Base-by-base conservation (phyloP, 257 asterid species). In the Eucommia ulmoides region DNA sequence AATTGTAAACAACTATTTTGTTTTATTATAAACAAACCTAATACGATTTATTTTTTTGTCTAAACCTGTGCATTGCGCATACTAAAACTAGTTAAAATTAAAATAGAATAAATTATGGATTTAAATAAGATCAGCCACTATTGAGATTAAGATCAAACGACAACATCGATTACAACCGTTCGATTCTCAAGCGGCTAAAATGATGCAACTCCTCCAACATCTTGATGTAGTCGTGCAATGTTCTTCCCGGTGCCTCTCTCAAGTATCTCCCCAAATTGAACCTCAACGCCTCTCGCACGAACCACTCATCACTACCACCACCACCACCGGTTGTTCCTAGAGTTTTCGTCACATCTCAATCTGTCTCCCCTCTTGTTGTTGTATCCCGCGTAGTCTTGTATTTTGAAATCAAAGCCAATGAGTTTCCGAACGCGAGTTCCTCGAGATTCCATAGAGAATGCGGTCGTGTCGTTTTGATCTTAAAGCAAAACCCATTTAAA, bases 291-390 rank as follows among this genome's bases (percentile, higher is more conserved):
- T 41, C 68, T 12, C 19, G 25, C 50, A 72, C 74, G 20, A 58
- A 54, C 11, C 21, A n/a, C 11, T 8, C 3, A 2, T 67, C 67
- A 48, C n/a, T n/a, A n/a, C n/a, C n/a, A n/a, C 65, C 70, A 63
- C 29, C 41, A 33, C 61, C 57, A 4, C n/a, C 38, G 38, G 20
- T n/a, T 38, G 57, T 69, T 22, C 81, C 85, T 61, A 67, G 74
- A 17, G 75, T 74, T 52, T 67, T 69, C 54, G 10, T 81, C 81
- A 3, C 74, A 51, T 24, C 68, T 60, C n/a, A 57, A n/a, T n/a
- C 83, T 68, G 3, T 62, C 64, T 17, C 92, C 92, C 63, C 77
- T 64, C 60, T 81, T 81, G 42, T 77, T 69, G 15, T 22, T 42
- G 64, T 77, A 81, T 33, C 83, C 78, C 1, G 83, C 79, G 62